Base-by-base conservation (phyloP, 1,284 basidiomycete species). In the Leucoagaricus sp. region DNA sequence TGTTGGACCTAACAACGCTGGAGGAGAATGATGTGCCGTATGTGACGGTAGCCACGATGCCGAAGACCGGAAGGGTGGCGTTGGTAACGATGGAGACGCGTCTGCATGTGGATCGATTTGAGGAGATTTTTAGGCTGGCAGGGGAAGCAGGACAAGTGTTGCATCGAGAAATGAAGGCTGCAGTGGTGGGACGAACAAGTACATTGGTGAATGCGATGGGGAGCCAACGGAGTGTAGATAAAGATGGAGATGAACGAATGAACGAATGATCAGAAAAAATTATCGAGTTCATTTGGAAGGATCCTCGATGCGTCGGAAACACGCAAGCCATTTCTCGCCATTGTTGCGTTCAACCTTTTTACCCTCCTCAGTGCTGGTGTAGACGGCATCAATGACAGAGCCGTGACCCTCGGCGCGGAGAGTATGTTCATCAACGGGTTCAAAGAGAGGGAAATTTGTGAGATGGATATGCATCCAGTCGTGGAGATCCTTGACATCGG, bases 381-480 rank as follows among this genome's bases (percentile, higher is more conserved):
- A 87, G 19, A 96, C 89, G 1, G 91, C 91, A 63, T 93, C 87
- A 51, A 97, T 70, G 42, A 94, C 85, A 0, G 83, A 77, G 26
- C 88, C 86, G 64, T 85, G 84, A 15, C 87, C 87, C 65, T 93
- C 84, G 13, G 76, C 75, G 10, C 85, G 81, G n/a, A 97, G 77
- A 31, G 84, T 81, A 45, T 87, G 84, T 65, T 93, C 91, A 33
- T 84, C 84, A 49, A 97, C 82, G 28, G 81, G 77, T 64, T 93
- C 84, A 69, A 99, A 99, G 15, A 97, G 76, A 0, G 96, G 94
- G 69, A 96, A 96, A 0, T 79, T 81, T 48, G 84, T 84, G 17
- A 99, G 79, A 74, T 98, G 96, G 8, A 83, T 78, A 53, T 85
- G 88, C 94, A 98, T 99, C 97, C 97, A 99, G 54, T 90, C 83